These are phyloP conservation scores for Epichloe brachyelytri DNA, from an alignment of 2,329 filamentous ascomycete species.

Conservation along the genomic window DNA sequence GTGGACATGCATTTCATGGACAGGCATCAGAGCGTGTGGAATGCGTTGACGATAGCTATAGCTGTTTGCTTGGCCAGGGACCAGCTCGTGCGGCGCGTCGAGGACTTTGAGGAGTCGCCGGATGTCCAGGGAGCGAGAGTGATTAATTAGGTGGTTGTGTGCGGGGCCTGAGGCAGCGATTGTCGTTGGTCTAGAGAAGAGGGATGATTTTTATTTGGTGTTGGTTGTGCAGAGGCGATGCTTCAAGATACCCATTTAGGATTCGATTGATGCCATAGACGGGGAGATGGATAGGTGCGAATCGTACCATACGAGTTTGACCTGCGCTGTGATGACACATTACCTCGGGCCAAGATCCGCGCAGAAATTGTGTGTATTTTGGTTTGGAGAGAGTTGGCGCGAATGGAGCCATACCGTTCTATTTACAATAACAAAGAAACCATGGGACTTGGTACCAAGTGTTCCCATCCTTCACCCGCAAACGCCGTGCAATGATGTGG, in stretches of 20 bases:
- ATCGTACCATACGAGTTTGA: too few relatives aligned
- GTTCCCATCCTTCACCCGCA: background rate
- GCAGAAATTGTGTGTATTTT: background rate
- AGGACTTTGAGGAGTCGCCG: constrained; percentile 22
- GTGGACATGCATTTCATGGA: constrained; percentile 28
- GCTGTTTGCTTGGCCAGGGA: constrained; percentile 28
- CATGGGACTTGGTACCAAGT: background rate
- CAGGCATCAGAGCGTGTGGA: constrained; percentile 29
- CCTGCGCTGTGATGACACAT: too few relatives aligned
- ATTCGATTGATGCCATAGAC: too few relatives aligned
- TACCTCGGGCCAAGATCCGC: too few relatives aligned
- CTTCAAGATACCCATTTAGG: too few relatives aligned
- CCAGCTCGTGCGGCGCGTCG: constrained; percentile 20
- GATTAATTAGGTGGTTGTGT: constrained; percentile 17
- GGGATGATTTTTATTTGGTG: background rate
- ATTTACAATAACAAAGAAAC: background rate
- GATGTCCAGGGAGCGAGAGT: constrained; percentile 22
- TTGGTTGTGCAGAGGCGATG: too few relatives aligned
- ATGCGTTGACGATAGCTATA: constrained; percentile 29
- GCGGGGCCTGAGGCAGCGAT: background rate
- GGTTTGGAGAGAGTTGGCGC: background rate
- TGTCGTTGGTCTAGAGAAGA: background rate
- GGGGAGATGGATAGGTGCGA: too few relatives aligned
- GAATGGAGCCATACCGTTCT: background rate
- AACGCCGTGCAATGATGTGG: constrained; percentile 3